A percentile compares a stretch with the other conserved stretches of the same genome.
Evolutionary conservation across 768 basidiomycete genomes (phyloP).

Genomic region (Podaxis sp.): DNA sequence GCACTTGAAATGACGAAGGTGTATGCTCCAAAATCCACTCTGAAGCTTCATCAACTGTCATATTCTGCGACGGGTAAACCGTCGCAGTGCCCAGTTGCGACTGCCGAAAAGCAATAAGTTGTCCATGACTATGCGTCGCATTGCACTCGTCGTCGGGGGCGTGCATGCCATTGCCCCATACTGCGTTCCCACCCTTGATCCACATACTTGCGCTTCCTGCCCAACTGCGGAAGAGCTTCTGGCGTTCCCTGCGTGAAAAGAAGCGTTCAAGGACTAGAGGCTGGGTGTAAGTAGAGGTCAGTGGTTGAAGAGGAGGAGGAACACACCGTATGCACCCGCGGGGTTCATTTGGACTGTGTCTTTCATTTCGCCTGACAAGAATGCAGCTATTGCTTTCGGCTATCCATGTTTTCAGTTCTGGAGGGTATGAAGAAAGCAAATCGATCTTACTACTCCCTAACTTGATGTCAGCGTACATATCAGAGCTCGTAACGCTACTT

Average conservation of each 20-base stretch:
- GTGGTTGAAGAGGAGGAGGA: background rate
- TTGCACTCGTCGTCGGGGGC: slow-evolving; percentile 76
- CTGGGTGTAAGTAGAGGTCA: background rate
- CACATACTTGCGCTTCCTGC: slow-evolving; percentile 92
- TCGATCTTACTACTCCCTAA: slow-evolving; percentile 62
- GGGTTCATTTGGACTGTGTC: slow-evolving; percentile 86
- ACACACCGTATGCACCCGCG: slow-evolving; percentile 67
- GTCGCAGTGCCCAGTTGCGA: slow-evolving; percentile 18
- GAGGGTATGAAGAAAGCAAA: background rate
- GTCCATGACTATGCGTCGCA: slow-evolving; percentile 64
- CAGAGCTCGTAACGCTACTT: slow-evolving; percentile 18
- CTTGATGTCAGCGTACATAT: background rate
- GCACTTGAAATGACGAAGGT: slow-evolving; percentile 74
- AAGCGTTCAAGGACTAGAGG: slow-evolving; percentile 72
- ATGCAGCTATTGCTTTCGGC: slow-evolving; percentile 94
- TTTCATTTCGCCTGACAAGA: slow-evolving; percentile 93
- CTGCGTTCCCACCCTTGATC: slow-evolving; percentile 85
- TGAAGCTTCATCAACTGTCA: slow-evolving; percentile 74
- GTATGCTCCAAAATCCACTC: slow-evolving; percentile 82
- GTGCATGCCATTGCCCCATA: slow-evolving; percentile 75
- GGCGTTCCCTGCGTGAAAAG: slow-evolving; percentile 87
- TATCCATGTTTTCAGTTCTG: slow-evolving; percentile 20
- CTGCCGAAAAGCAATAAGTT: slow-evolving; percentile 76
- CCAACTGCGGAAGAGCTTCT: slow-evolving; percentile 90
- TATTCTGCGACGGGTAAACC: slow-evolving; percentile 40